Percentiles rank a stretch among this genome's conserved stretches.
Conservation (phyloP, 2,329 filamentous ascomycete genomes). For the Penicillium decumbens region DNA sequence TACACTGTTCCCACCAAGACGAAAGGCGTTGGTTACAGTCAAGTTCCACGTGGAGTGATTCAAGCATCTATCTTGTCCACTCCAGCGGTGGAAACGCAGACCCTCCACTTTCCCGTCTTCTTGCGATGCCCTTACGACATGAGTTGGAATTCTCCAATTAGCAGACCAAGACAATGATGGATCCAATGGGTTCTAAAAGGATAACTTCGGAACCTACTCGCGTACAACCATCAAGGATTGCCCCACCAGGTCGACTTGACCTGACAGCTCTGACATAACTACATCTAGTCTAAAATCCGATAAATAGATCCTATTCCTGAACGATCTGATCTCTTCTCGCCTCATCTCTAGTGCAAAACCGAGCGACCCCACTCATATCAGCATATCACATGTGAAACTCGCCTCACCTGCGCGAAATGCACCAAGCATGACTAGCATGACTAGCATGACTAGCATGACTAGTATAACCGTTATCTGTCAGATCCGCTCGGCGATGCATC, state of each 20-base stretch:
- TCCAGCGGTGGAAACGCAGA: too few species aligned
- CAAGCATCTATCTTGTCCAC: too few species aligned
- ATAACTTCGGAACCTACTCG: not conserved
- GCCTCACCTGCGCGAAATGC: slow-evolving; percentile 8
- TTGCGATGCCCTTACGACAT: too few species aligned
- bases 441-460: not conserved
- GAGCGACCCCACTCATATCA: slow-evolving; percentile 11
- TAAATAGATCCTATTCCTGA: not conserved
- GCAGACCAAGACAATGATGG: not conserved
- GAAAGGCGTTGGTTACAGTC: too few species aligned
- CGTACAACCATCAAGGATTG: not conserved
- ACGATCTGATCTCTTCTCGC: not conserved
- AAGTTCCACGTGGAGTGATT: too few species aligned
- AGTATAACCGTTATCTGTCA: slow-evolving; percentile 17
- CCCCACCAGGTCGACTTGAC: not conserved
- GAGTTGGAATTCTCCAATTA: too few species aligned
- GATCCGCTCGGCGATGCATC: not conserved
- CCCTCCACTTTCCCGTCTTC: too few species aligned
- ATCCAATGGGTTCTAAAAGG: too few species aligned
- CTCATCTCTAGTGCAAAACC: not conserved
- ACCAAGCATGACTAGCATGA: not conserved
- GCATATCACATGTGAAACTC: slow-evolving; percentile 23
- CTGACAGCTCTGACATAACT: not conserved
- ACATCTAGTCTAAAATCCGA: slow-evolving; percentile 36
- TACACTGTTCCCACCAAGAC: too few species aligned